Base-by-base conservation (phyloP, 177 flowering plant genomes). In the Vitis hybrid region DNA sequence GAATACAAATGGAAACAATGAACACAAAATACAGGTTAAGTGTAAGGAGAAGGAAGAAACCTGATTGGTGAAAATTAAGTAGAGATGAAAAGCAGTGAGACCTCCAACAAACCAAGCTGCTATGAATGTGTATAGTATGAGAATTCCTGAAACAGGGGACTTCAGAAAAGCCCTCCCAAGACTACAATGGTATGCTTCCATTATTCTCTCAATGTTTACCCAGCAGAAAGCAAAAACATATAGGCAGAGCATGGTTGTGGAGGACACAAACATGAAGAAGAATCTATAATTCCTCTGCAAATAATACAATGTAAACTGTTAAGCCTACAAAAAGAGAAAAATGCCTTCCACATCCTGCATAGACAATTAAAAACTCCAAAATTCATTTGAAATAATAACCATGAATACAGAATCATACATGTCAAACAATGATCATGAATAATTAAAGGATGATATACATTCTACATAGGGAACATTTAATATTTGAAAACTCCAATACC, bases 71-170 rank as follows among this genome's bases (percentile, higher is more conserved):
- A 81, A 73, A 32, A 91, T 87, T 21, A 93, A 84, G 71, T 91
- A 93, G 35, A 85, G 82, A 82, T 93, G 98, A 78, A 93, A 93
- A 61, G 84, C 90, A 52, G 98, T 93, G 63, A 93, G 91, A 53
- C 97, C 94, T 57, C 98, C 97, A 77, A 93, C 98, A 77, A 93
- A 91, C 97, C 97, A 93, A 66, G 85, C 78, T 61, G 91, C 76
- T 52, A 90, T 65, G 64, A 91, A 91, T 68, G 92, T 88, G 71
- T 91, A 91, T 1, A 78, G 71, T 84, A 93, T 86, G 20, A 93
- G 81, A 56, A 87, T 61, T 68, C 86, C 91, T 14, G 98, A 87
- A 63, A 86, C 90, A 65, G 97, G 94, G 57, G 96, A 86, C 71
- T 83, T 82, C 72, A 76, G 63, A 73, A 93, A 80, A 18, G 97